Conservation (phyloP, 2,329 filamentous ascomycete genomes). For the Ophiostoma himal-ulmi region DNA sequence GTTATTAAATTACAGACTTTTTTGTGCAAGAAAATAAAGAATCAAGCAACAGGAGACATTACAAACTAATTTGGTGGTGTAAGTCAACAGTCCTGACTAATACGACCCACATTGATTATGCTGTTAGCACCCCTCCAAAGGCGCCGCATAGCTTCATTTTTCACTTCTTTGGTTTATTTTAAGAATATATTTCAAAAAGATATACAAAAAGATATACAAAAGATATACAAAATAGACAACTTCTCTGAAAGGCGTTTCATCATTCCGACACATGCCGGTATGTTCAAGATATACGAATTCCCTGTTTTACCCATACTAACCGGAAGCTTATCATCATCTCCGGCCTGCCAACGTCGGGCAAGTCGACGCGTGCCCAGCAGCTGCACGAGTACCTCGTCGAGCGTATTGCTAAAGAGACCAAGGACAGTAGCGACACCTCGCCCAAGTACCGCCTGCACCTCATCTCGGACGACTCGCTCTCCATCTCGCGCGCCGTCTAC, state of each 20-base stretch:
- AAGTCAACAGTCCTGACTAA: constrained; percentile 7
- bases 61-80: not conserved
- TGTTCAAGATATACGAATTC: not conserved
- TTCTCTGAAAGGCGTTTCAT: not conserved
- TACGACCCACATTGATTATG: constrained; percentile 6
- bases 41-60: too few species aligned
- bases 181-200: too few species aligned
- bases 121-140: not conserved
- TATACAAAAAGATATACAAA: too few species aligned
- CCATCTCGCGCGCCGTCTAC: constrained; percentile 65
- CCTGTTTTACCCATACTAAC: not conserved
- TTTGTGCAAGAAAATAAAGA: not conserved
- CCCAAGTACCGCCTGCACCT: constrained; percentile 61
- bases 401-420: constrained; percentile 42
- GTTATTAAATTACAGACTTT: too few species aligned
- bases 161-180: not conserved
- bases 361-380: constrained; percentile 60
- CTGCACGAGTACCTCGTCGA: constrained; percentile 58
- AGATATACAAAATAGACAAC: not conserved
- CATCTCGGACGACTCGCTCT: constrained; percentile 66
- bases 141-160: constrained; percentile 16
- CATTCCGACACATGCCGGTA: constrained; percentile 19
- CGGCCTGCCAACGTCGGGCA: constrained; percentile 62
- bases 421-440: not conserved
- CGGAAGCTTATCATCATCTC: constrained; percentile 60